Evolutionary conservation across 768 basidiomycete genomes (phyloP).

Genomic region (Kwoniella newhampshirensis): DNA sequence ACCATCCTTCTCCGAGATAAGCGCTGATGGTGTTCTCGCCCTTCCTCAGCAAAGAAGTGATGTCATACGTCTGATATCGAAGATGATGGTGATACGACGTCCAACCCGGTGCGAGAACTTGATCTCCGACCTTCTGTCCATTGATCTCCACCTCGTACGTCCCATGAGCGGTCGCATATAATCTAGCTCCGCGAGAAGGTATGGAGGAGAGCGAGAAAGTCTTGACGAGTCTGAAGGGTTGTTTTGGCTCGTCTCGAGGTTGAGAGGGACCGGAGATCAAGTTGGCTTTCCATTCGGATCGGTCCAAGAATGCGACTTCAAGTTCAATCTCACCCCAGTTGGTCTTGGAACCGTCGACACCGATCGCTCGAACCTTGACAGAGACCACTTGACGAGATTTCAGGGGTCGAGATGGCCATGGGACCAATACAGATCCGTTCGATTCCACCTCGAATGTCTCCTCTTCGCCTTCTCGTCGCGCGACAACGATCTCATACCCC

Average conservation of each 20-base stretch:
- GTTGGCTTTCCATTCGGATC: conserved; percentile 30
- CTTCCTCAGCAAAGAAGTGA: conserved; percentile 15
- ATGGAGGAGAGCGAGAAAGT: conserved; percentile 19
- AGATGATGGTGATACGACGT: conserved; percentile 38
- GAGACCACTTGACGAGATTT: conserved; percentile 27
- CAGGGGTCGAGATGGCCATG: conserved; percentile 41
- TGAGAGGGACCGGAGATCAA: conserved; percentile 20
- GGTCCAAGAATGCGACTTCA: conserved; percentile 32
- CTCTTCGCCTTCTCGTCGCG: conserved; percentile 3
- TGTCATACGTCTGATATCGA: conserved; percentile 44
- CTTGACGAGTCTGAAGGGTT: conserved; percentile 32
- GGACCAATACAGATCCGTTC: conserved; percentile 33
- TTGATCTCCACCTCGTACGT: conserved; percentile 44
- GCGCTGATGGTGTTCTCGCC: conserved; percentile 38
- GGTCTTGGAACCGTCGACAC: conserved; percentile 17
- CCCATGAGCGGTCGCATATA: conserved; percentile 46
- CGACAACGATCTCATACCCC: conserved; percentile 35
- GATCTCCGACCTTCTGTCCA: conserved; percentile 39
- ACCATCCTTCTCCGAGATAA: conserved; percentile 41
- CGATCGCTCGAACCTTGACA: conserved; percentile 27
- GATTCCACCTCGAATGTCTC: conserved; percentile 17
- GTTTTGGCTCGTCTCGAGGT: conserved; percentile 16
- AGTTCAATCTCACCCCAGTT: conserved; percentile 24
- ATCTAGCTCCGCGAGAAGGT: conserved; percentile 6
- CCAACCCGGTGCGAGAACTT: conserved; percentile 48